A percentile compares a stretch with the other conserved stretches of the same genome.
Conservation (phyloP, 139 green algal species). For the Chlorella sorokiniana region DNA sequence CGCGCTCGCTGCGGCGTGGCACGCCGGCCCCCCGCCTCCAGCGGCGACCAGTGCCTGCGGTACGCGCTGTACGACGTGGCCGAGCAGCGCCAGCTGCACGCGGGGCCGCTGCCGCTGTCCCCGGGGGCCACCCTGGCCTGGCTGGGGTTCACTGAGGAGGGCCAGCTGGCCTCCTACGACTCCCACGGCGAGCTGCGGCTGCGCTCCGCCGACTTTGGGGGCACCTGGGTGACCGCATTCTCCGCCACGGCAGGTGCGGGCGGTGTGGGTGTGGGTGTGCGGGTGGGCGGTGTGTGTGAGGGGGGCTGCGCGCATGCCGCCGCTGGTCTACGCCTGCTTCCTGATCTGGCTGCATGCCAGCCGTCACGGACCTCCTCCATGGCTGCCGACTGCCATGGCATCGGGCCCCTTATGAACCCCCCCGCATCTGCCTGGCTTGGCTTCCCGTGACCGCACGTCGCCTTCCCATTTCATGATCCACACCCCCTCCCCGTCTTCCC, state of each 20-base stretch:
- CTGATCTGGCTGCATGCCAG: too few relatives aligned
- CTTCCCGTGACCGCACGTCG: too few relatives aligned
- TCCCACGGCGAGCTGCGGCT: conserved; percentile 60
- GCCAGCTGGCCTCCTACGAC: conserved; percentile 67
- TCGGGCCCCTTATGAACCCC: too few relatives aligned
- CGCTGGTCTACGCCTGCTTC: too few relatives aligned
- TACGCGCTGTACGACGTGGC: conserved; percentile 37
- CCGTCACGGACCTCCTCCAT: too few relatives aligned
- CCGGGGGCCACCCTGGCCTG: conserved; percentile 65
- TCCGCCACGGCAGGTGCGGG: conserved; percentile 36
- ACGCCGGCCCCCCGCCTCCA: conserved; percentile 38
- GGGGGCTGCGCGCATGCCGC: neutral
- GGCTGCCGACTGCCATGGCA: too few relatives aligned
- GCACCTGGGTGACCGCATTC: conserved; percentile 77
- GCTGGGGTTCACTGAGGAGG: conserved; percentile 81
- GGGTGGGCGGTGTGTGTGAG: neutral
- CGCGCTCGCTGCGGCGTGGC: conserved; percentile 54
- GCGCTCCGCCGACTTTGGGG: conserved; percentile 64
- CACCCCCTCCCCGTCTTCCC: neutral
- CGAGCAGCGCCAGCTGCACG: conserved; percentile 29
- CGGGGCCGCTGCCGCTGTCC: conserved; percentile 60
- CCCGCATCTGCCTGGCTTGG: too few relatives aligned
- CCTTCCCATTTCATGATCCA: too few relatives aligned
- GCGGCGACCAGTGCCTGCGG: conserved; percentile 57
- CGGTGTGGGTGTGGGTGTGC: too few relatives aligned